Evolutionary conservation across 306 rosid species (phyloP), one percentile per base, ranked within the genome.

Genomic region (Cucurbita ficifolia): DNA sequence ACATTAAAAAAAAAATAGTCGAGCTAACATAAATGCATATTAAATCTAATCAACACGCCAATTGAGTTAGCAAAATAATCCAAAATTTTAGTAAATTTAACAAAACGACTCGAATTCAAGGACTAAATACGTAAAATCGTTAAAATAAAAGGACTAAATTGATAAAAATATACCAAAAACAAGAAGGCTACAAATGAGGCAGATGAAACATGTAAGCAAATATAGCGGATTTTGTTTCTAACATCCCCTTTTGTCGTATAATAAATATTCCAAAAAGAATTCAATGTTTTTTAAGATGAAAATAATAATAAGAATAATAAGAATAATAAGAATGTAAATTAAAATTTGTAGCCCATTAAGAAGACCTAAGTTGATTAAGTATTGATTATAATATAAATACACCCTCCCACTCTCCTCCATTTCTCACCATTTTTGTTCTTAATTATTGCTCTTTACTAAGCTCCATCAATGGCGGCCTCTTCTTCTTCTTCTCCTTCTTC

Each of bases 261-360:
- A 68, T 40, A 46, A 65, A 65, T 5, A 46, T 43, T 43, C 14
- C 6, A 24, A 3, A 70, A 80, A 76, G 71, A 83, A 64, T 81
- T 79, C 21, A 65, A 65, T 10, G 8, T 64, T n/a, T 63, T 14
- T 45, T 1, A 68, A 7, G 19, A 68, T 21, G 21, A 68, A 45
- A 68, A 64, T 40, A 11, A 8, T 42, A 65, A 64, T 5, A 18
- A 7, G 6, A 16, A 59, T 33, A 59, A 59, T 29, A 29, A 29
- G 2, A 29, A 29, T 2, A 29, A 29, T 29, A 22, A 1, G 1
- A 13, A 46, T 60, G 68, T 59, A 60, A 35, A 60, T 60, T 60
- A 83, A 29, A 81, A 64, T 72, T 3, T 87, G 97, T 85, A 81
- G 83, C 89, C 94, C 97, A 90, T 72, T 87, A 84, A 82, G 89